These are phyloP conservation scores for Lactarius akahatsu DNA, from an alignment of 768 basidiomycete species.

Conservation along the genomic window DNA sequence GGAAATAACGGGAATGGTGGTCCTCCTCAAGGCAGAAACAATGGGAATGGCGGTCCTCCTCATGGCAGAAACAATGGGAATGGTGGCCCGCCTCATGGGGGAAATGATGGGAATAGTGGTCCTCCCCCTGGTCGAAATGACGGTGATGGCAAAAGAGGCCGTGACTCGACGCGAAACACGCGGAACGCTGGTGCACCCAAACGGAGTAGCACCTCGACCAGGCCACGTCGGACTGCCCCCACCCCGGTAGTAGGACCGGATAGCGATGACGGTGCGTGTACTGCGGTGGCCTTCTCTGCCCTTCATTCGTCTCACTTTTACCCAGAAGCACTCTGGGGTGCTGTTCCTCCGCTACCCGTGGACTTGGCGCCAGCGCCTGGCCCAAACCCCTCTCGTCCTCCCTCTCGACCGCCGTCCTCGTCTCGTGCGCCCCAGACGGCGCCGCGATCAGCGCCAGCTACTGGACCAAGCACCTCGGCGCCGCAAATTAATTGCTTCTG, in stretches of 20 bases:
- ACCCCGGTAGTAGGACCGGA: constrained; percentile 6
- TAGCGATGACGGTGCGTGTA: constrained; percentile 26
- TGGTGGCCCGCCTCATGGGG: constrained; percentile 40
- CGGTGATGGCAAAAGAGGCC: constrained; percentile 32
- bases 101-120: constrained; percentile 33
- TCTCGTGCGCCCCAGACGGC: constrained; percentile 1
- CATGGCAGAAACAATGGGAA: constrained; percentile 31
- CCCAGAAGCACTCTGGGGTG: constrained; percentile 22
- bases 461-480: constrained; percentile 11
- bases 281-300: neutral
- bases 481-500: constrained; percentile 51
- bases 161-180: constrained; percentile 25
- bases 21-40: constrained; percentile 38
- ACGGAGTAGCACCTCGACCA: constrained; percentile 28
- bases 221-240: constrained; percentile 5
- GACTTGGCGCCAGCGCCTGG: constrained; percentile 4
- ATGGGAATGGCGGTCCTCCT: constrained; percentile 30
- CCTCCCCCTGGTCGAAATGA: constrained; percentile 32
- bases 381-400: neutral
- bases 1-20: constrained; percentile 35
- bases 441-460: constrained; percentile 1
- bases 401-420: neutral
- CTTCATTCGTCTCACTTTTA: neutral
- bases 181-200: constrained; percentile 28
- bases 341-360: constrained; percentile 13